Evolutionary conservation across 2,329 filamentous ascomycete genomes (phyloP), one percentile per base, ranked within the genome.

Genomic region (Ilyonectria mors-panacis): DNA sequence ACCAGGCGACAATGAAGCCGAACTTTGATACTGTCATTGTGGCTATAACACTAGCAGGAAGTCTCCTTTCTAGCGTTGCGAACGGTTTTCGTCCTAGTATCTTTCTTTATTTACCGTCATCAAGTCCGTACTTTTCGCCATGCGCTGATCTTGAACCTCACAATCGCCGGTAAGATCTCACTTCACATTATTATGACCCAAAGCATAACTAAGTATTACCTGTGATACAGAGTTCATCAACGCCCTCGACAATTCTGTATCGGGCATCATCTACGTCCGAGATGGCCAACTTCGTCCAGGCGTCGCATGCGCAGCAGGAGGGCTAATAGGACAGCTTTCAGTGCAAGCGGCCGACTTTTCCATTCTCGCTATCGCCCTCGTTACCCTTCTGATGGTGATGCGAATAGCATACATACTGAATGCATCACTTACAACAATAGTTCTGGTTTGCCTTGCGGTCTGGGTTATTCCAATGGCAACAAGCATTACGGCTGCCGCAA

Each of bases 341-440:
- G 68, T 75, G 4, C 71, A 69, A 8, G 73, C 71, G 19, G 66
- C 73, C 37, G 73, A 75, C 57, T 75, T 75, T 54, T 74, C 71
- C 10, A 73, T 75, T 6, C 62, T 75, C 7, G 71, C 73, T 26
- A 74, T 75, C 8, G 73, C 73, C 26, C 53, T 75, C 2, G 63
- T 67, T 19, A 75, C 73, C 2, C 65, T 75, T 1, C 70, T 75
- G n/a, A 71, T 72, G 2, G 73, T 75, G 6, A 74, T 65, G 10
- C 63, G 71, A 7, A 39, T 65, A 13, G 26, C 72, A 4, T 71
- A 70, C 21, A 67, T 75, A 39, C 66, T 72, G 5, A 64, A 44
- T 12, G 55, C 68, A 1, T 75, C 71, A 3, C 66, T 9, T 9
- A 55, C 48, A 2, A 58, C 39, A 21, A 73, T 70, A n/a, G 5